Conservation (phyloP, 2,329 filamentous ascomycete genomes). For the Pestalotiopsis sp. region DNA sequence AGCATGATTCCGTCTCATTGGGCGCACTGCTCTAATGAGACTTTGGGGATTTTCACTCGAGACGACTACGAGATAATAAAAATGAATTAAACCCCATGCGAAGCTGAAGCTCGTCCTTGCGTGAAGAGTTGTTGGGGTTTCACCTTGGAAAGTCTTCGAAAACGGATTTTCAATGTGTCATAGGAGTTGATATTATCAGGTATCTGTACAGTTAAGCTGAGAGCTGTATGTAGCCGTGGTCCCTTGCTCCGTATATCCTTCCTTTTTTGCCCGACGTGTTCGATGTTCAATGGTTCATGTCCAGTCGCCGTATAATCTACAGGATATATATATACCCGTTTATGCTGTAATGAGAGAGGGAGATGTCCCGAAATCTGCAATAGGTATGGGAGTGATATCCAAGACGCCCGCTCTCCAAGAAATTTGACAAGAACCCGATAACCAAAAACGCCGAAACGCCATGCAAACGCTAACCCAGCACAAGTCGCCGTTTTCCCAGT, state of each 20-base stretch:
- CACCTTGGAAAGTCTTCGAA: too few species aligned
- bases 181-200: not conserved
- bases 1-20: not conserved
- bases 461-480: not conserved
- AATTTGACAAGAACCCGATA: not conserved
- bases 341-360: not conserved
- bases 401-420: not conserved
- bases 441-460: constrained; percentile 4
- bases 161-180: not conserved
- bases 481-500: not conserved
- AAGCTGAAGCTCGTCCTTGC: not conserved
- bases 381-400: not conserved
- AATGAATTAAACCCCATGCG: not conserved
- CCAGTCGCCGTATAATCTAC: not conserved
- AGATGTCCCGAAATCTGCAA: not conserved
- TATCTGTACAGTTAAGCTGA: constrained; percentile 5
- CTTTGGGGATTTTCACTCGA: not conserved
- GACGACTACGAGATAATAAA: not conserved
- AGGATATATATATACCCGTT: not conserved
- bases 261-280: not conserved
- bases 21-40: not conserved
- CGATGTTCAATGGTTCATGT: not conserved
- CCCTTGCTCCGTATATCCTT: not conserved
- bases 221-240: not conserved
- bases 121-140: too few species aligned